These are phyloP conservation scores for Bipolaris oryzae DNA, from an alignment of 2,329 filamentous ascomycete genomes.

Conservation along the genomic window DNA sequence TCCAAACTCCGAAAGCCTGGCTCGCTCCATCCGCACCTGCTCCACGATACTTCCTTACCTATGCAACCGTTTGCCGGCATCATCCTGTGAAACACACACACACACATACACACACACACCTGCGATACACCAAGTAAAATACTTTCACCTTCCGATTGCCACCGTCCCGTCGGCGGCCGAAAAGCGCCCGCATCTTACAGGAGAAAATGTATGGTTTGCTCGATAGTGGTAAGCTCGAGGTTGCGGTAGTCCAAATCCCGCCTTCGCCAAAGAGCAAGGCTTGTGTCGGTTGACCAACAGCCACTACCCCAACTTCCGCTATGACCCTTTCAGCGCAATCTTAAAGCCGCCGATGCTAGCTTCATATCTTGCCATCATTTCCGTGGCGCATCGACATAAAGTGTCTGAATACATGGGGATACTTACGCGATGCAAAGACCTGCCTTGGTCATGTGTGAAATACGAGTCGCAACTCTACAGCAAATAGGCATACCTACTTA, in stretches of 20 bases:
- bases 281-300: background rate
- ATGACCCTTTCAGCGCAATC: background rate
- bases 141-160: conserved; percentile 11
- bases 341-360: conserved; percentile 3
- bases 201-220: background rate
- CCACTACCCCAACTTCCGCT: background rate
- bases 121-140: background rate
- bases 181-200: background rate
- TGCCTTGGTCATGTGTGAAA: background rate
- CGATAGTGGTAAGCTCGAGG: conserved; percentile 5
- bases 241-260: background rate
- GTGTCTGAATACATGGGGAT: conserved; percentile 12
- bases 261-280: background rate
- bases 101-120: too few species aligned
- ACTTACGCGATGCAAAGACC: conserved; percentile 9
- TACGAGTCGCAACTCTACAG: background rate
- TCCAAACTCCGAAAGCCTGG: background rate
- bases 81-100: background rate
- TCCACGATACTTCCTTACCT: background rate
- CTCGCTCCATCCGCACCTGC: background rate
- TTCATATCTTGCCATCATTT: conserved; percentile 13
- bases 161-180: background rate
- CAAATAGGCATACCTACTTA: background rate
- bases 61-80: background rate
- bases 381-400: conserved; percentile 8